A percentile compares a stretch with the other conserved stretches of the same genome.
phyloP scores from a whole-genome alignment of 352 stramenopile genomes.

The Pythium aphanidermatum region DNA sequence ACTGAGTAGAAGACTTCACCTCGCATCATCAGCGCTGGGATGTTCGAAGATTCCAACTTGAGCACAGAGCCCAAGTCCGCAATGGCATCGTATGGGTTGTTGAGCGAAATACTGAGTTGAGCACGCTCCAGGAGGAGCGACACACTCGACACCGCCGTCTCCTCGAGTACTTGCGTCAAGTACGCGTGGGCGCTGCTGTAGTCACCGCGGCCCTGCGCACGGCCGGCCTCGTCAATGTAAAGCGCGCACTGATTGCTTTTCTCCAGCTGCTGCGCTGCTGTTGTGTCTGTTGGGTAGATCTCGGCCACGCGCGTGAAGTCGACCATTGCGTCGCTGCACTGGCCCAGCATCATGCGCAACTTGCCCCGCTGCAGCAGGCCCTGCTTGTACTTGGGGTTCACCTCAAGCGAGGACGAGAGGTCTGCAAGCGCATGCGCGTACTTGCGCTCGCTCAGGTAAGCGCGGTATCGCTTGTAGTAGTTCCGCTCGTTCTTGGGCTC shows the following conservation, averaged over 20 bases:
- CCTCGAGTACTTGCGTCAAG: slow-evolving; percentile 65
- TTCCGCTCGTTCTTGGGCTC: slow-evolving; percentile 76
- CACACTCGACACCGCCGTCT: slow-evolving; percentile 61
- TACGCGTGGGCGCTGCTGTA: slow-evolving; percentile 56
- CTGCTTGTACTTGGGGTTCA: slow-evolving; percentile 81
- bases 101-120: slow-evolving; percentile 63
- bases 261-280: slow-evolving; percentile 38
- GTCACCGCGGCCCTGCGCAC: slow-evolving; percentile 61
- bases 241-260: slow-evolving; percentile 62
- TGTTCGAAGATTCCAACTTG: slow-evolving; percentile 62
- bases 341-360: slow-evolving; percentile 72
- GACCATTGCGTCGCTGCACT: slow-evolving; percentile 45
- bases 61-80: slow-evolving; percentile 64
- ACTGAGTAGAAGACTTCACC: slow-evolving; percentile 75
- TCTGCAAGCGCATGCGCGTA: slow-evolving; percentile 67
- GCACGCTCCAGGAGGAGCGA: slow-evolving; percentile 60
- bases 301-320: slow-evolving; percentile 57
- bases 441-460: slow-evolving; percentile 78
- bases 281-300: slow-evolving; percentile 60
- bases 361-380: slow-evolving; percentile 67
- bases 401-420: slow-evolving; percentile 54
- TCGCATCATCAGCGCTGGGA: slow-evolving; percentile 61
- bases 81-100: slow-evolving; percentile 71
- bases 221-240: slow-evolving; percentile 54
- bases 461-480: slow-evolving; percentile 82